These are phyloP conservation scores for Martensiomyces pterosporus DNA, from an alignment of 192 early-diverging fungal species.

Conservation along the genomic window DNA sequence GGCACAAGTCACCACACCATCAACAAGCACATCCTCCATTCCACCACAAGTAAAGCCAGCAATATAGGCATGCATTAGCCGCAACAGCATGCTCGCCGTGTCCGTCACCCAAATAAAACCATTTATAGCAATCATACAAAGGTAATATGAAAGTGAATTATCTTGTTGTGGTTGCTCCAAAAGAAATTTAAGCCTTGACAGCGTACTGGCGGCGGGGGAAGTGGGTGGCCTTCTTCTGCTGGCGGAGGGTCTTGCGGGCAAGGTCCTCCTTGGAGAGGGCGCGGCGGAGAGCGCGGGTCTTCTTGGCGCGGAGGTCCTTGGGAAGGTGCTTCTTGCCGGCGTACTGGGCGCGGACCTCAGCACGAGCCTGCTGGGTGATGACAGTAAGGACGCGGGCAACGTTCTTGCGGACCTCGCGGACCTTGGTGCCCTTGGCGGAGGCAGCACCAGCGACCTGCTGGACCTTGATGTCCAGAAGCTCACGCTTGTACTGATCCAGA, in stretches of 20 bases:
- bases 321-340: slow-evolving; percentile 93
- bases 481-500: slow-evolving; percentile 92
- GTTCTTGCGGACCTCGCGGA: slow-evolving; percentile 82
- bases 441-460: slow-evolving; percentile 83
- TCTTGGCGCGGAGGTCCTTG: slow-evolving; percentile 96
- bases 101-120: too few relatives aligned
- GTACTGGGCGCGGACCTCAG: slow-evolving; percentile 85
- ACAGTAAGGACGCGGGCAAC: slow-evolving; percentile 95
- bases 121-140: too few relatives aligned
- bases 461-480: slow-evolving; percentile 89
- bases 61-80: too few relatives aligned
- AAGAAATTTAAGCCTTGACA: slow-evolving; percentile 68
- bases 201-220: slow-evolving; percentile 93
- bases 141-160: too few relatives aligned
- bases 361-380: slow-evolving; percentile 89
- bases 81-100: too few relatives aligned
- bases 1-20: too few relatives aligned
- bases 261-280: slow-evolving; percentile 82
- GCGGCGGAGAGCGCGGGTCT: slow-evolving; percentile 97
- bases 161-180: too few relatives aligned
- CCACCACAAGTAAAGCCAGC: too few relatives aligned
- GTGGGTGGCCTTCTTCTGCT: slow-evolving; percentile 83
- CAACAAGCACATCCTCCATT: too few relatives aligned
- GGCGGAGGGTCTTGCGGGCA: slow-evolving; percentile 78
- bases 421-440: slow-evolving; percentile 63